Conservation (phyloP, 2,329 filamentous ascomycete species). For the Talaromyces sp. region DNA sequence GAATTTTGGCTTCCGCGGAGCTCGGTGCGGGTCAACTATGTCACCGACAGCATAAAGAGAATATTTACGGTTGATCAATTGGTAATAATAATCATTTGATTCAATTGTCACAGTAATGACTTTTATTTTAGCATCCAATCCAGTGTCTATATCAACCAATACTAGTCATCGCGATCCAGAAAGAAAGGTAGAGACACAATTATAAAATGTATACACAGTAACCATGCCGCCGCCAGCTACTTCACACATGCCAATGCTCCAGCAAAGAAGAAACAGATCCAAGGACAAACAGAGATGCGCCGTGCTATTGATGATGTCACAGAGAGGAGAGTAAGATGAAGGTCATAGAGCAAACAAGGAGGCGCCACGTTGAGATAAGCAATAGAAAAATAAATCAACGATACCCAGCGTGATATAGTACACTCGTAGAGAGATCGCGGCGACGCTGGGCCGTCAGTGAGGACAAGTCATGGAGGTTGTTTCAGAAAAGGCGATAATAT, state of each 20-base stretch:
- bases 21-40: constrained; percentile 2
- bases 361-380: neutral
- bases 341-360: neutral
- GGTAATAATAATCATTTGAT: neutral
- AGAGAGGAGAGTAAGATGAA: constrained; percentile 7
- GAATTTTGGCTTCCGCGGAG: neutral
- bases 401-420: constrained; percentile 8
- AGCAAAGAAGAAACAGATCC: constrained; percentile 2
- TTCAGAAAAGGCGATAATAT: neutral
- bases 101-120: neutral
- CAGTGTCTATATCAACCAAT: neutral
- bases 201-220: neutral
- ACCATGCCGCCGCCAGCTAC: constrained; percentile 1
- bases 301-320: constrained; percentile 11
- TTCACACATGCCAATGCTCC: constrained; percentile 9
- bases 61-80: neutral
- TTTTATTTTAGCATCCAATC: neutral
- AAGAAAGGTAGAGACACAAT: neutral
- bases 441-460: neutral
- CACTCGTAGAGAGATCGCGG: neutral
- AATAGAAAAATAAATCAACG: neutral
- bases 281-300: constrained; percentile 9
- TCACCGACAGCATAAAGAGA: neutral
- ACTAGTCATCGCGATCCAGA: neutral
- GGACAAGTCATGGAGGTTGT: neutral